phyloP scores from a whole-genome alignment of 2,329 filamentous ascomycete genomes.

The Calonectria multiphialidica region DNA sequence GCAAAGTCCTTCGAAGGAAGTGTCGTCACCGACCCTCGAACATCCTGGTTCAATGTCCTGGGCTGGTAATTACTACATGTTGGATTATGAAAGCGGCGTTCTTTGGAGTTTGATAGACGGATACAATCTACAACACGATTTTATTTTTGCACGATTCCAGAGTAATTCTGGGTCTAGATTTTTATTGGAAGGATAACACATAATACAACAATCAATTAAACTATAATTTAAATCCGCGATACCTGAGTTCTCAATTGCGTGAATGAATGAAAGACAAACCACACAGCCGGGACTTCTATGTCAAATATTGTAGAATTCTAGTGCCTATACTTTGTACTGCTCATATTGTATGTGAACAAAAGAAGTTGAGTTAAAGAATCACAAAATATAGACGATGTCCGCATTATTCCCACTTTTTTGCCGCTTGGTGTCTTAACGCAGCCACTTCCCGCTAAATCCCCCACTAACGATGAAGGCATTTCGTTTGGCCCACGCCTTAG shows the following conservation, averaged over 20 bases:
- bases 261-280: background rate
- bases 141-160: background rate
- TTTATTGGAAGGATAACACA: background rate
- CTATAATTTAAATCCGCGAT: too few species aligned
- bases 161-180: background rate
- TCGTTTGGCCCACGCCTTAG: too few species aligned
- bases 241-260: background rate
- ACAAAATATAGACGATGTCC: too few species aligned
- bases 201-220: background rate
- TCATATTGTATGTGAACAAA: too few species aligned
- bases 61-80: background rate
- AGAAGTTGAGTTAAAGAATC: too few species aligned
- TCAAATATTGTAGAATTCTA: too few species aligned
- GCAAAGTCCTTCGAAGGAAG: background rate
- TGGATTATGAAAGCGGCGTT: background rate
- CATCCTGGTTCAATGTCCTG: background rate
- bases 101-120: background rate
- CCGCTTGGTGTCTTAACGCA: too few species aligned
- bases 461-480: too few species aligned
- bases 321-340: too few species aligned
- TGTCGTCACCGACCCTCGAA: background rate
- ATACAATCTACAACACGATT: background rate
- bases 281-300: too few species aligned
- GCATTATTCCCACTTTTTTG: too few species aligned
- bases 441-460: too few species aligned